Evolutionary conservation across 768 basidiomycete genomes (phyloP), one percentile per base, ranked within the genome.

Genomic region (Kwoniella dejecticola): DNA sequence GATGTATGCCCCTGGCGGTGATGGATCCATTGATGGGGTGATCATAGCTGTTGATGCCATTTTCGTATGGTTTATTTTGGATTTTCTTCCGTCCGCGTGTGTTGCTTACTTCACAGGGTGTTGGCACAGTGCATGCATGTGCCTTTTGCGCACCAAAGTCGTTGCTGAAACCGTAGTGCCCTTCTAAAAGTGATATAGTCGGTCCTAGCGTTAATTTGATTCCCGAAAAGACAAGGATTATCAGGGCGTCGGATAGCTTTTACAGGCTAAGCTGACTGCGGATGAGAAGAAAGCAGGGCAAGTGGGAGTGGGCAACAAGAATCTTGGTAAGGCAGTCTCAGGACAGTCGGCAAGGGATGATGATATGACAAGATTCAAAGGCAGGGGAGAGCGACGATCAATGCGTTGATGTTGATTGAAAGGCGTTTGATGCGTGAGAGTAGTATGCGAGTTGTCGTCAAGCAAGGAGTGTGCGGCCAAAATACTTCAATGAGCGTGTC

Each of bases 31-130:
- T 12, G 40, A 4, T 26, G 24, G 23, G 19, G 42, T 30, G 42
- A 56, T 31, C 54, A 46, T 56, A 50, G 48, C 48, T 46, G 54
- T 45, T 27, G 42, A 21, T 45, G 54, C 42, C 42, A 46, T 56
- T 38, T 31, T 31, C 29, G 29, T 56, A 0, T 56, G 27, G 15
- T 15, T 54, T 44, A 11, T 21, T 52, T 52, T 19, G n/a, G n/a
- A n/a, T n/a, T n/a, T n/a, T n/a, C n/a, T 11, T 24, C 17, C 19
- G 23, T 33, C 24, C 29, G 19, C 47, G 30, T 23, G 47, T 31
- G 11, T 40, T 41, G 31, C n/a, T 36, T 27, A 29, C 12, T 45
- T 21, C 3, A 44, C 15, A 46, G 21, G 44, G 21, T 50, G 29
- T 47, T 0, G 15, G 27, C 2, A 12, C 46, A 10, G 24, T 24